Base-by-base conservation (phyloP, 495 filamentous ascomycete genomes). In the Rostrohypoxylon terebratum region DNA sequence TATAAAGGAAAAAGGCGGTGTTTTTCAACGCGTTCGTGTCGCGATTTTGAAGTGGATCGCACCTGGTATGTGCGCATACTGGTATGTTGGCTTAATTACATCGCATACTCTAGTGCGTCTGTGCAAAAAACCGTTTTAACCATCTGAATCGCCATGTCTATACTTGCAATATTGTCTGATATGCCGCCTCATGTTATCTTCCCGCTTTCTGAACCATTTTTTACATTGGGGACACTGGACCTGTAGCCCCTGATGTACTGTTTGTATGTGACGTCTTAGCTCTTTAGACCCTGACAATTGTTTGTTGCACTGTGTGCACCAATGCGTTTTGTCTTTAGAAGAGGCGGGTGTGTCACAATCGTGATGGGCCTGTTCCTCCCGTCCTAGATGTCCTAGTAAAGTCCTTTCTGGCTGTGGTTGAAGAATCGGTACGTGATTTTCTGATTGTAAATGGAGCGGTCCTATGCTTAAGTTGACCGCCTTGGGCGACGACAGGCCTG, bases 201-300 rank as follows among this genome's bases (percentile, higher is more conserved):
- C 47, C 4, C 68, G 68, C 13, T 21, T 47, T 48, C 47, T 62
- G 2, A 66, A 33, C 45, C 4, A 55, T 25, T 50, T 66, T 16
- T 44, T 25, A 11, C 68, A 61, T 13, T 66, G 68, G 0, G 47
- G 18, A 14, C 68, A 71, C 20, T 55, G 68, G 5, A 48, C 25
- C 55, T 38, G 31, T 14, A 16, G 8, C 34, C 36, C 47, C 57
- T 71, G 55, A 44, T 71, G 68, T 8, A 28, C 38, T 11, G 61
- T 47, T n/a, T 66, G n/a, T n/a, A 57, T 55, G 31, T 71, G 68
- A 11, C 68, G 68, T 36, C 47, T 45, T 25, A 71, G 57, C n/a
- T 71, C 68, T 48, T 48, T 55, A 11, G 51, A 28, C 42, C 48
- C 62, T 14, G 68, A 47, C 31, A 71, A 71, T 18, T 25, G 21